Conservation (phyloP, 768 basidiomycete species). For the Mycena crocata region DNA sequence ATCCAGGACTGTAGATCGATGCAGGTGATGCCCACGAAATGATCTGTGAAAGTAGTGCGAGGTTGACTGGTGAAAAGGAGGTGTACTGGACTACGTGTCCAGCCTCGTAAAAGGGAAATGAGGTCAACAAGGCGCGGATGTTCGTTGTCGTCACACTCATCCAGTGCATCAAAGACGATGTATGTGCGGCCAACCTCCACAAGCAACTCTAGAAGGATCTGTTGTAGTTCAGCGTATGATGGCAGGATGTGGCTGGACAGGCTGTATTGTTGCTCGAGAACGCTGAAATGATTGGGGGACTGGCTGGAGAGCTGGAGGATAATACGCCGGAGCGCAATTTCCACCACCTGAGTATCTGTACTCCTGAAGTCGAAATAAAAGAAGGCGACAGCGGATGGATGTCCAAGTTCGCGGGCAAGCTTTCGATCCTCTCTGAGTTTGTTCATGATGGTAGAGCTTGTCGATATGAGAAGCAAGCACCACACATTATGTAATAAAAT, state of each 20-base stretch:
- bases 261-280: not conserved
- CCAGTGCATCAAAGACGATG: constrained; percentile 13
- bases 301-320: constrained; percentile 11
- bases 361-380: constrained; percentile 14
- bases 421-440: not conserved
- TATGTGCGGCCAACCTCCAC: constrained; percentile 12
- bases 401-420: not conserved
- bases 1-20: not conserved
- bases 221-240: not conserved
- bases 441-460: not conserved
- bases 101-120: not conserved
- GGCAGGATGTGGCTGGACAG: not conserved
- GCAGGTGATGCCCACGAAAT: not conserved
- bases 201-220: constrained; percentile 3
- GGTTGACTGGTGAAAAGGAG: not conserved
- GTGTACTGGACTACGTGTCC: not conserved
- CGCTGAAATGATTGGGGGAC: not conserved
- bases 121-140: not conserved
- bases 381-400: not conserved
- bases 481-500: not conserved
- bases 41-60: not conserved
- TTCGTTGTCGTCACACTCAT: not conserved
- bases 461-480: not conserved
- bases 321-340: constrained; percentile 5
- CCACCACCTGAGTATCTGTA: not conserved